Evolutionary conservation across 2,329 filamentous ascomycete species (phyloP), one percentile per base, ranked within the genome.

Genomic region (Microascus cirrosus): DNA sequence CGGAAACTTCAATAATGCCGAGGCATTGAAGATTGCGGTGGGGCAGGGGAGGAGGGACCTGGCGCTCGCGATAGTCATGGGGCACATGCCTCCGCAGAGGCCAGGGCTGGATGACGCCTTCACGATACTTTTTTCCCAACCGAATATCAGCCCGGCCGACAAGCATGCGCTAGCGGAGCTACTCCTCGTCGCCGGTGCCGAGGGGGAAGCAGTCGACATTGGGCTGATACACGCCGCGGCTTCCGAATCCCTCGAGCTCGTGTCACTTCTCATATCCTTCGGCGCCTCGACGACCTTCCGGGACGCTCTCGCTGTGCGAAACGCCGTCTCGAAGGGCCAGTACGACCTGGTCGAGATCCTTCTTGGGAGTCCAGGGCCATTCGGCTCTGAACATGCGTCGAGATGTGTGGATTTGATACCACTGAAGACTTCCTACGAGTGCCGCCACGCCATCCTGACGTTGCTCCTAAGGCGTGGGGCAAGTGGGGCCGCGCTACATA

Each of bases 161-260:
- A 82, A 79, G 63, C 67, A 80, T 50, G 73, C 73, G 2, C 69
- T 85, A 60, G 72, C 78, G 0, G 81, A 85, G 63, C 68, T 82
- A 2, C 64, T 86, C 1, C 71, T 86, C 1, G 83, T 81, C 57
- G 81, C 79, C 1, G 82, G 82, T 0, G 81, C 81, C 1, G 70
- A 73, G 13, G 82, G 82, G 1, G 75, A 80, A 15, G 68, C 72
- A 1, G 68, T 81, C 1, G 73, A 78, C 0, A 67, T 70, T 34
- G 78, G 77, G 0, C 69, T 84, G 1, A 67, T 77, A 7, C 70
- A 76, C 35, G 77, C 80, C 0, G 77, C 75, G 56, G 69, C 73
- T 7, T 72, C 71, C 1, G 75, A 77, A 51, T 82, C 78, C 60
- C 72, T 77, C 58, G 78, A 81, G 48, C 79, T 84, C 75, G 75